Conservation (phyloP, 192 early-diverging fungal species). For the Coemansia sp. region DNA sequence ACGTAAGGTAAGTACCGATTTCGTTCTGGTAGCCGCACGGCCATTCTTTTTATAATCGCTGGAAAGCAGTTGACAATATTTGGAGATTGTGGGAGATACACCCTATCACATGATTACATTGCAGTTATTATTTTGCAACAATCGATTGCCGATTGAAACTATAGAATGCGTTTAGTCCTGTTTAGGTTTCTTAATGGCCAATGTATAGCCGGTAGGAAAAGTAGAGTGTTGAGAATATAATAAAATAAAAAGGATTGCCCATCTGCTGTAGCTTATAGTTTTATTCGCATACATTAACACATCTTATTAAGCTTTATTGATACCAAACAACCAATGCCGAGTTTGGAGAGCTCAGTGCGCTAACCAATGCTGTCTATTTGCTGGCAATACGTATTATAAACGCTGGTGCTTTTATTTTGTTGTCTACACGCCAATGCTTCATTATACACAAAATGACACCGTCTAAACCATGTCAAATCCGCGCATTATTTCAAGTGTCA, state of each 20-base stretch:
- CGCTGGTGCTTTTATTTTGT: not conserved
- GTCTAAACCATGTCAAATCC: too few relatives aligned
- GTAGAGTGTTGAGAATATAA: too few relatives aligned
- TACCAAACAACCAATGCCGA: too few relatives aligned
- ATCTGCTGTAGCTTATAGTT: too few relatives aligned
- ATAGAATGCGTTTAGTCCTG: not conserved
- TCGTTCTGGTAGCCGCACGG: conserved; percentile 7
- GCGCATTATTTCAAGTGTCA: too few relatives aligned
- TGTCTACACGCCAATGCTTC: not conserved
- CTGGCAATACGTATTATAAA: not conserved
- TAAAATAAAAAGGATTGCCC: too few relatives aligned
- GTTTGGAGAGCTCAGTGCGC: too few relatives aligned
- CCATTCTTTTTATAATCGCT: conserved; percentile 13
- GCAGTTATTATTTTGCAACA: not conserved
- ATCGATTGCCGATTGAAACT: conserved; percentile 1
- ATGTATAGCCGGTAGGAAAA: too few relatives aligned
- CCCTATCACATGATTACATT: conserved; percentile 2
- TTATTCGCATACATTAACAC: too few relatives aligned
- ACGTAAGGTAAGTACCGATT: conserved; percentile 38
- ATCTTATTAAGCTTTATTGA: too few relatives aligned
- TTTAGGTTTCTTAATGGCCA: not conserved
- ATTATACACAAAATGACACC: not conserved
- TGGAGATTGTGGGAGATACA: not conserved
- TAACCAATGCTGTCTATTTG: not conserved
- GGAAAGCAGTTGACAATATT: too few relatives aligned